Evolutionary conservation across 768 basidiomycete species (phyloP).

Genomic region (Podaxis sp.): DNA sequence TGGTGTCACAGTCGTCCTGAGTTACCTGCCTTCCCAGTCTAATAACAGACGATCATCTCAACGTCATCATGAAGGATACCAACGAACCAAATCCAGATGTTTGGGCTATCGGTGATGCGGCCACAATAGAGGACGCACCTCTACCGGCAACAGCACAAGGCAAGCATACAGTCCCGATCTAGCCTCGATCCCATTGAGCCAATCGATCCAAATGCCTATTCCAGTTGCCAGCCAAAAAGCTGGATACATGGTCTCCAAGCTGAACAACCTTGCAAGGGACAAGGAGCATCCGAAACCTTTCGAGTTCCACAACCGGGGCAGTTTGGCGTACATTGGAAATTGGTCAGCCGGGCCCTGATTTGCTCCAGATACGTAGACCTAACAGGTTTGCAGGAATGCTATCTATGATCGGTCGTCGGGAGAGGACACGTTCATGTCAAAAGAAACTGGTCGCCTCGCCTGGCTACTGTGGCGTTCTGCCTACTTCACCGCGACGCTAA

Average conservation of each 20-base stretch:
- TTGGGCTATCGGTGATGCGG: slow-evolving; percentile 82
- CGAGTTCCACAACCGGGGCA: slow-evolving; percentile 70
- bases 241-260: slow-evolving; percentile 59
- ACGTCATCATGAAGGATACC: slow-evolving; percentile 54
- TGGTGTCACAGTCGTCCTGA: background rate
- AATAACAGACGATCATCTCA: slow-evolving; percentile 56
- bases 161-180: slow-evolving; percentile 13
- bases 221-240: slow-evolving; percentile 79
- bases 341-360: slow-evolving; percentile 41
- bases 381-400: slow-evolving; percentile 55
- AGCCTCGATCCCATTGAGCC: background rate
- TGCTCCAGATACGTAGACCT: background rate
- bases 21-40: slow-evolving; percentile 23
- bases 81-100: slow-evolving; percentile 59
- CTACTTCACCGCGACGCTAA: slow-evolving; percentile 77
- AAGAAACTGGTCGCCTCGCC: slow-evolving; percentile 65
- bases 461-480: slow-evolving; percentile 83
- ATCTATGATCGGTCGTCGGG: slow-evolving; percentile 66
- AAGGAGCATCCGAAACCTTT: slow-evolving; percentile 50
- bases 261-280: slow-evolving; percentile 63
- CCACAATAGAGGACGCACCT: slow-evolving; percentile 50
- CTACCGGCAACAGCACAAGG: slow-evolving; percentile 89
- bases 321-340: slow-evolving; percentile 77
- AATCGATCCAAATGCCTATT: slow-evolving; percentile 7
- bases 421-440: slow-evolving; percentile 44